Conservation (phyloP, 2,329 filamentous ascomycete genomes). For the Colletotrichum camelliae region DNA sequence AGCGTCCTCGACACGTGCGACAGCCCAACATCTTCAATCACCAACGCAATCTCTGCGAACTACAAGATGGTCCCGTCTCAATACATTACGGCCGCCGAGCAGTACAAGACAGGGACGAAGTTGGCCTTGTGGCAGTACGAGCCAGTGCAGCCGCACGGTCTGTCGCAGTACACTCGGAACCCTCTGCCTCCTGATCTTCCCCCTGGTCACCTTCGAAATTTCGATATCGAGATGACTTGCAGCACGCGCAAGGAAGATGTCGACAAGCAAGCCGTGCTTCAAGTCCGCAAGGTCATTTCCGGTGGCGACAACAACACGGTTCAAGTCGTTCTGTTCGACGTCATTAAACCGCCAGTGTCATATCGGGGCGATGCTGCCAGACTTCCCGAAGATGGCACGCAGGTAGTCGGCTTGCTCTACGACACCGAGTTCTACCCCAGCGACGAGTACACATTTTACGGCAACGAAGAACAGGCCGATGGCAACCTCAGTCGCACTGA, state of each 20-base stretch:
- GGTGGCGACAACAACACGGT: neutral
- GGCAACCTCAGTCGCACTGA: neutral
- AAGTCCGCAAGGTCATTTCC: neutral
- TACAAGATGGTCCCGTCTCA: too few relatives aligned
- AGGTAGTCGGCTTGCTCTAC: neutral
- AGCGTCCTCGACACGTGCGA: too few relatives aligned
- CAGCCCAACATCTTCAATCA: too few relatives aligned
- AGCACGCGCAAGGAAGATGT: neutral
- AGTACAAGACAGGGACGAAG: too few relatives aligned
- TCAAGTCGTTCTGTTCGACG: rapidly evolving
- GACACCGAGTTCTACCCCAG: neutral
- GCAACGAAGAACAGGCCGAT: neutral
- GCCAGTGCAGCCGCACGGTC: neutral
- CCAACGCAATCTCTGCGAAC: too few relatives aligned
- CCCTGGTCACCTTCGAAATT: neutral
- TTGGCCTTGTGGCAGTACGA: neutral
- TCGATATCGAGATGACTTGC: neutral
- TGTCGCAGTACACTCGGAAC: too few relatives aligned
- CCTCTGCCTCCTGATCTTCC: neutral
- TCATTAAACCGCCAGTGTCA: neutral
- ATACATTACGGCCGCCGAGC: too few relatives aligned
- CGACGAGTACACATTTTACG: neutral
- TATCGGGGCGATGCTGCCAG: neutral
- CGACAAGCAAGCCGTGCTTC: neutral
- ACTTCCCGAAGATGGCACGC: neutral